Conservation (phyloP, 345 rosid species). For the Arabidopsis arenosa region DNA sequence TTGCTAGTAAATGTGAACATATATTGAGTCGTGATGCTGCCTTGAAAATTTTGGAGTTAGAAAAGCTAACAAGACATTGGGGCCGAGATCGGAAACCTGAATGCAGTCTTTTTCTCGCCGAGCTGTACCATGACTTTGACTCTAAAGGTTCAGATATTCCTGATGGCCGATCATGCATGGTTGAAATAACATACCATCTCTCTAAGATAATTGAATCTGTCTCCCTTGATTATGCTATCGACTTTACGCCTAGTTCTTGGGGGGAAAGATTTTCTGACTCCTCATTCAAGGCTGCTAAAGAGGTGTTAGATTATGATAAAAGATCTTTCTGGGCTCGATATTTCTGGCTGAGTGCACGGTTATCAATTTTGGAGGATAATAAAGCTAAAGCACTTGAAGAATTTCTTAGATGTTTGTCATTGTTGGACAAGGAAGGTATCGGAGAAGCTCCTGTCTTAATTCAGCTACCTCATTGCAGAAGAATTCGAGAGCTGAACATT, state of each 20-base stretch:
- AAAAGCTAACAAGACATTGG: constrained; percentile 84
- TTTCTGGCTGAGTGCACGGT: constrained; percentile 90
- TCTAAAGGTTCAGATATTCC: constrained; percentile 57
- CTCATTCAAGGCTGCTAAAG: constrained; percentile 40
- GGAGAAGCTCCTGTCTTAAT: constrained; percentile 51
- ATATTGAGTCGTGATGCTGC: constrained; percentile 55
- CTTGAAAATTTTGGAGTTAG: constrained; percentile 76
- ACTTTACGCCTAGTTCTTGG: constrained; percentile 45
- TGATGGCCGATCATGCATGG: constrained; percentile 59
- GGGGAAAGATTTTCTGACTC: constrained; percentile 42
- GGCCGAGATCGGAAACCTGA: constrained; percentile 81
- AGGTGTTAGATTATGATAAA: constrained; percentile 49
- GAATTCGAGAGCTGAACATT: constrained; percentile 61
- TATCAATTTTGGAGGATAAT: constrained; percentile 76
- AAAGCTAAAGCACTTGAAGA: constrained; percentile 82
- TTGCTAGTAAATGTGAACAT: constrained; percentile 54
- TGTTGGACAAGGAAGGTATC: constrained; percentile 57
- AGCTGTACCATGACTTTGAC: constrained; percentile 79
- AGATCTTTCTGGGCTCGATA: constrained; percentile 80
- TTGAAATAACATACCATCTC: constrained; percentile 83
- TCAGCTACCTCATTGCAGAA: constrained; percentile 70
- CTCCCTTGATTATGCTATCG: constrained; percentile 64
- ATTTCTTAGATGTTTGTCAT: constrained; percentile 63
- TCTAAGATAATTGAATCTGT: constrained; percentile 90
- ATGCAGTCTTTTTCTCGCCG: constrained; percentile 93